phyloP scores from a whole-genome alignment of 805 yeast species.

The Zygosaccharomyces siamensis region DNA sequence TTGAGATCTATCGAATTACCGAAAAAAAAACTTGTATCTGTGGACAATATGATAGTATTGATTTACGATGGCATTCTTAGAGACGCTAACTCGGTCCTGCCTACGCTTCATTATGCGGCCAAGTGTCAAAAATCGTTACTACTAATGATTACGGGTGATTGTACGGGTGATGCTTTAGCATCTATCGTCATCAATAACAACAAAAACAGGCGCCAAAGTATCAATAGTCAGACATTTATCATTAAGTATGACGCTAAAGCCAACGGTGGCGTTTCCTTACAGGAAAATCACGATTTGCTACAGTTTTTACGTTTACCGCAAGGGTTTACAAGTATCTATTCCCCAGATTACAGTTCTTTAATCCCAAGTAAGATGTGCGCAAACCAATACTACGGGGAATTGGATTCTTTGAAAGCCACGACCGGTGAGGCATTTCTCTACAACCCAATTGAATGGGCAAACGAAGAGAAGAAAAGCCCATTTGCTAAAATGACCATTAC shows the following conservation, averaged over 20 bases:
- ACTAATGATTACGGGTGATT: conserved; percentile 27
- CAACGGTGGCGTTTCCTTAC: conserved; percentile 16
- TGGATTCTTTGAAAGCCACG: conserved; percentile 32
- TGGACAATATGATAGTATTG: conserved; percentile 22
- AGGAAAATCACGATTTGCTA: conserved; percentile 26
- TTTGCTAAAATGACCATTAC: conserved; percentile 29
- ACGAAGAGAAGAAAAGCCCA: conserved; percentile 8
- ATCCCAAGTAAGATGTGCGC: conserved; percentile 32
- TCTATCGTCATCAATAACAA: conserved; percentile 32
- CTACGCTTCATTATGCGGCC: conserved; percentile 26
- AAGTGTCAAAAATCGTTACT: conserved; percentile 23
- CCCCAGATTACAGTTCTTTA: conserved; percentile 26
- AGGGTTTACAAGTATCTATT: conserved; percentile 26
- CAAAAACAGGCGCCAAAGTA: conserved; percentile 25
- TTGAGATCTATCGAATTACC: conserved; percentile 26
- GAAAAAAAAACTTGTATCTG: conserved; percentile 24
- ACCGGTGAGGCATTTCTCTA: conserved; percentile 32
- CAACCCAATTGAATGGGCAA: conserved; percentile 17
- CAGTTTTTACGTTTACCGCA: conserved; percentile 28
- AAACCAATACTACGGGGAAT: conserved; percentile 25
- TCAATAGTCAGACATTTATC: conserved; percentile 18
- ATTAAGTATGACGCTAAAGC: conserved; percentile 22
- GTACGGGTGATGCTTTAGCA: conserved; percentile 29
- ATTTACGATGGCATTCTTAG: conserved; percentile 29
- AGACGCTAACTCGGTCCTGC: conserved; percentile 27